Base-by-base conservation (phyloP, 768 basidiomycete species). In the Tephrocybe sp. region DNA sequence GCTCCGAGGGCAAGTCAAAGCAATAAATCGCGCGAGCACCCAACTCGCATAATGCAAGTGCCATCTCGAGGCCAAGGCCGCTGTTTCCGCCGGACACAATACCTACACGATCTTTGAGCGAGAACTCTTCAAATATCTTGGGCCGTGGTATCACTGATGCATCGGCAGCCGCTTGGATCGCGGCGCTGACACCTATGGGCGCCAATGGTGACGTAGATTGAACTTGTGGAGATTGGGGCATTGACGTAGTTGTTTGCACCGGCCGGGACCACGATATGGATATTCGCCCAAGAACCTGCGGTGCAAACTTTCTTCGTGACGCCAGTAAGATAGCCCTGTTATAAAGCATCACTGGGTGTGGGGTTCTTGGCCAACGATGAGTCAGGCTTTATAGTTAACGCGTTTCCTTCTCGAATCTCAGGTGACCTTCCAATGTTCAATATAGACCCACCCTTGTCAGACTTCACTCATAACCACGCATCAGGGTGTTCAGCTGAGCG, bases 41-140 rank as follows among this genome's bases (percentile, higher is more conserved):
- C 16, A 80, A 82, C 68, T 89, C 89, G 36, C 79, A 78, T 36
- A 89, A 66, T 3, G 84, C 79, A 45, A 89, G 68, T 27, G 86
- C 86, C 83, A 87, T 85, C 69, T 91, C 88, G 11, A 92, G 78
- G 3, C 89, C 89, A 13, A 91, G 76, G 0, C 88, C 83, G 38
- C 82, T 67, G 47, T 82, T 79, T 0, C 76, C 83, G 1, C 84
- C 83, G 0, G 83, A 78, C 15, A 86, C 79, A 30, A 85, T 71
- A 12, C 73, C 81, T 4, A 84, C 80, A 0, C 79, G 74, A 46
- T 77, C 77, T 19, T 66, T 70, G 25, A 85, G 69, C 1, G 78
- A 76, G 64, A 81, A 84, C 56, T 83, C 80, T 28, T 76, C 75
- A 57, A 80, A 76, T 19, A 85, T 78, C 60, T 78, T 82, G 9